Conservation (phyloP, 257 asterid species). For the Galeopsis tetrahit region DNA sequence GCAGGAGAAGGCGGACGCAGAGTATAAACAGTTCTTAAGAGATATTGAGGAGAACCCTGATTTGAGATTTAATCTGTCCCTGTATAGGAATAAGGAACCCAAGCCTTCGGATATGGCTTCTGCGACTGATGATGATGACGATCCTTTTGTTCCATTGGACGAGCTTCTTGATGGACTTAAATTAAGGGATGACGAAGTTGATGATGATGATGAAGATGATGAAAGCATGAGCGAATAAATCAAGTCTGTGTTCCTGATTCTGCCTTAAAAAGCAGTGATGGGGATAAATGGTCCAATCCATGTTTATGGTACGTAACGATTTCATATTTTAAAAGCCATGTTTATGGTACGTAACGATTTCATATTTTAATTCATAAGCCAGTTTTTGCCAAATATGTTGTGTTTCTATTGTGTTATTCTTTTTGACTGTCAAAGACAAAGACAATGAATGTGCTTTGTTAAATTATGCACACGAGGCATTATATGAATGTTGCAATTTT, state of each 20-base stretch:
- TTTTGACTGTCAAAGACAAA: neutral
- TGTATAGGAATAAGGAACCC: slow-evolving; percentile 49
- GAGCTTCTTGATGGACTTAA: slow-evolving; percentile 51
- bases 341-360: no score
- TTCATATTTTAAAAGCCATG: neutral
- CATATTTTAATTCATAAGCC: no score
- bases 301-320: neutral
- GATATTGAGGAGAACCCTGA: slow-evolving; percentile 63
- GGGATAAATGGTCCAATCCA: no score
- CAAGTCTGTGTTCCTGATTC: neutral
- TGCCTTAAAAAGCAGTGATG: no score
- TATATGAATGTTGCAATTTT: neutral
- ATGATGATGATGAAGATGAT: neutral
- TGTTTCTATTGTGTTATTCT: neutral
- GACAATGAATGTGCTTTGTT: neutral
- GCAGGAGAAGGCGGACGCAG: slow-evolving; percentile 49
- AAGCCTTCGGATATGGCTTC: slow-evolving; percentile 58
- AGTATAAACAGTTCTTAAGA: slow-evolving; percentile 59
- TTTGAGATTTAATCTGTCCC: slow-evolving; percentile 47
- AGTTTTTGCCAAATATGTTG: neutral
- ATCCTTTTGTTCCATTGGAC: slow-evolving; percentile 44
- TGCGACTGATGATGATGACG: slow-evolving; percentile 46
- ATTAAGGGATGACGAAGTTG: slow-evolving; percentile 32
- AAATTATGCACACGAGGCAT: neutral
- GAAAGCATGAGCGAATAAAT: slow-evolving; percentile 40